Evolutionary conservation across 2,329 filamentous ascomycete genomes (phyloP).

Genomic region (Venturia nashicola): DNA sequence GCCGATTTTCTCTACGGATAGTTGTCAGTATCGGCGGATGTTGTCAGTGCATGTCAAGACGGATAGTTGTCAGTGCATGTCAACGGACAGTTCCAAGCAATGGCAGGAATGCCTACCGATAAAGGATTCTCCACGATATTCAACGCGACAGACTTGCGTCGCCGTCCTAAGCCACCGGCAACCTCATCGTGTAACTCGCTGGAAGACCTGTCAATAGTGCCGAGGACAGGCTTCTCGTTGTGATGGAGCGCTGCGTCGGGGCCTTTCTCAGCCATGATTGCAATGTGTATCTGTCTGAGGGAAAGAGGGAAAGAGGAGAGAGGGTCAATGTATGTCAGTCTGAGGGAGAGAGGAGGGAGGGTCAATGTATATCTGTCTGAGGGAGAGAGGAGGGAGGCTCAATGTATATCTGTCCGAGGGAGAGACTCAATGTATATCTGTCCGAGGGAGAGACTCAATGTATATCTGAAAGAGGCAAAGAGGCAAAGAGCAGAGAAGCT

Average conservation of each 20-base stretch:
- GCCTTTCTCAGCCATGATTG: background rate
- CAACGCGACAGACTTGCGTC: slow-evolving; percentile 29
- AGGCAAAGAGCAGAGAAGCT: background rate
- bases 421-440: background rate
- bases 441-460: too few species aligned
- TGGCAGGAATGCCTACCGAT: slow-evolving; percentile 21
- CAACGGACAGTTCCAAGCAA: background rate
- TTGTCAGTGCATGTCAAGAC: too few species aligned
- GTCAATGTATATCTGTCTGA: too few species aligned
- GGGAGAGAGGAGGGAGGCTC: too few species aligned
- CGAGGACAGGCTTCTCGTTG: background rate
- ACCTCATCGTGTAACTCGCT: background rate
- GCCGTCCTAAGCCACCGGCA: slow-evolving; percentile 12
- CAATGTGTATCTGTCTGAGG: too few species aligned
- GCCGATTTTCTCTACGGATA: background rate
- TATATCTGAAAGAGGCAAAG: too few species aligned
- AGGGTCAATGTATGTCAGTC: background rate
- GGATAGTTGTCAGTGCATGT: background rate
- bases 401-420: background rate
- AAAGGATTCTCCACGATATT: slow-evolving; percentile 37
- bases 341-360: background rate
- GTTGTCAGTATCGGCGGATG: too few species aligned
- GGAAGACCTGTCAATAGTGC: background rate
- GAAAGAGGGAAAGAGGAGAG: too few species aligned
- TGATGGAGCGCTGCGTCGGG: background rate